Evolutionary conservation across 129 eudicot species (phyloP).

Genomic region (Arctium minus): DNA sequence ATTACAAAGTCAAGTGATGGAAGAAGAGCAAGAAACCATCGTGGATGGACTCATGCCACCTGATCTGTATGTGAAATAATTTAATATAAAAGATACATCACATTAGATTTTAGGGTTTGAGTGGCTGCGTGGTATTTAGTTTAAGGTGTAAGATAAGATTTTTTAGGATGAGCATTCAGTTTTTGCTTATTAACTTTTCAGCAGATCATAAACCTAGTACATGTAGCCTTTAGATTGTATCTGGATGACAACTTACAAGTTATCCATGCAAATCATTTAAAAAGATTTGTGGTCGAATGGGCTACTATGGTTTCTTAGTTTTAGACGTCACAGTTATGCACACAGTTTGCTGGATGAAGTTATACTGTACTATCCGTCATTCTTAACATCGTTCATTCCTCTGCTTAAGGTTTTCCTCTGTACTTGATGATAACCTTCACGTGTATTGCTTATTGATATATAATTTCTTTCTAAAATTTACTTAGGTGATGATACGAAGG

Average conservation of each 20-base stretch:
- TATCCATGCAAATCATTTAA: background rate
- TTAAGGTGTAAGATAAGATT: background rate
- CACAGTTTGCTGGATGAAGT: background rate
- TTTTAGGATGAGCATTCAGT: background rate
- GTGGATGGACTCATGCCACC: constrained; percentile 6
- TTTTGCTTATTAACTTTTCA: background rate
- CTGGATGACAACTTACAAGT: background rate
- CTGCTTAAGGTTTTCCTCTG: background rate
- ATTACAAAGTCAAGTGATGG: constrained; percentile 6
- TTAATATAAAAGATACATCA: background rate
- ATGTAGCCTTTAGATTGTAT: background rate
- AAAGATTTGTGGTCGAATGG: background rate
- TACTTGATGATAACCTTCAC: background rate
- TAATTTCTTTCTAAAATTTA: background rate
- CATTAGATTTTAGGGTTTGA: constrained; percentile 2
- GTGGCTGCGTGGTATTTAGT: background rate
- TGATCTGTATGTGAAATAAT: constrained; percentile 5
- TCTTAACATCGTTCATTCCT: constrained; percentile 1
- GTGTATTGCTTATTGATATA: background rate
- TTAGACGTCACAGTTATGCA: background rate
- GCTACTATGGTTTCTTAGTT: background rate
- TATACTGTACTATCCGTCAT: background rate
- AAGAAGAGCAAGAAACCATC: constrained; percentile 16
- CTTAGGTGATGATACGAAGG: background rate
- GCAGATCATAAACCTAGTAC: background rate